phyloP scores from a whole-genome alignment of 2,329 filamentous ascomycete species.

The Xylaria arbuscula region DNA sequence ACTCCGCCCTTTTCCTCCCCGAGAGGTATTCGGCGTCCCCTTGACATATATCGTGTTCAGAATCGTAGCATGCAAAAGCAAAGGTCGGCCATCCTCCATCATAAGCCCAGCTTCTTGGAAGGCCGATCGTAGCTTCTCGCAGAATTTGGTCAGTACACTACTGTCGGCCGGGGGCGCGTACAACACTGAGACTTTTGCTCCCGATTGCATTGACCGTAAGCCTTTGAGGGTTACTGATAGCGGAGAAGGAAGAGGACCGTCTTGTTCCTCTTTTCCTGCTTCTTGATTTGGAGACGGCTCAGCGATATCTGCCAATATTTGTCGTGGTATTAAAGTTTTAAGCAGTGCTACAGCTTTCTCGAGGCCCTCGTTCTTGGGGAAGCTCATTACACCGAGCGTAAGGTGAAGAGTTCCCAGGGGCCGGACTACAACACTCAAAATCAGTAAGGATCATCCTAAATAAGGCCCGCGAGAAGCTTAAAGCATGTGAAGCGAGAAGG shows the following conservation, averaged over 20 bases:
- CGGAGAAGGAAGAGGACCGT: conserved; percentile 26
- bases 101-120: conserved; percentile 70
- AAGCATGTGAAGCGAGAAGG: background rate
- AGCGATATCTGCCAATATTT: conserved; percentile 52
- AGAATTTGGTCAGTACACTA: conserved; percentile 66
- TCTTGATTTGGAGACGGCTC: background rate
- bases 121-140: conserved; percentile 61
- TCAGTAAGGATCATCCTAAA: conserved; percentile 15
- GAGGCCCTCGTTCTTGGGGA: conserved; percentile 63
- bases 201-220: conserved; percentile 71
- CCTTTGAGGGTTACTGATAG: conserved; percentile 63
- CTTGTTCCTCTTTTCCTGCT: conserved; percentile 17
- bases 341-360: conserved; percentile 57
- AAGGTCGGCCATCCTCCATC: conserved; percentile 66
- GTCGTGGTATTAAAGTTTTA: conserved; percentile 52
- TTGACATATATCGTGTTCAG: conserved; percentile 85
- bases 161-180: conserved; percentile 72
- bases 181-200: conserved; percentile 68
- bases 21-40: conserved; percentile 46
- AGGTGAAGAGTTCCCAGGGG: conserved; percentile 85
- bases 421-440: conserved; percentile 58
- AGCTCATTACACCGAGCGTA: conserved; percentile 86
- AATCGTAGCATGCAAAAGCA: conserved; percentile 86
- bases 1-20: conserved; percentile 43
- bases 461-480: background rate